These are phyloP conservation scores for Arctostaphylos glauca DNA, from an alignment of 148 eudicot genomes.

Conservation along the genomic window DNA sequence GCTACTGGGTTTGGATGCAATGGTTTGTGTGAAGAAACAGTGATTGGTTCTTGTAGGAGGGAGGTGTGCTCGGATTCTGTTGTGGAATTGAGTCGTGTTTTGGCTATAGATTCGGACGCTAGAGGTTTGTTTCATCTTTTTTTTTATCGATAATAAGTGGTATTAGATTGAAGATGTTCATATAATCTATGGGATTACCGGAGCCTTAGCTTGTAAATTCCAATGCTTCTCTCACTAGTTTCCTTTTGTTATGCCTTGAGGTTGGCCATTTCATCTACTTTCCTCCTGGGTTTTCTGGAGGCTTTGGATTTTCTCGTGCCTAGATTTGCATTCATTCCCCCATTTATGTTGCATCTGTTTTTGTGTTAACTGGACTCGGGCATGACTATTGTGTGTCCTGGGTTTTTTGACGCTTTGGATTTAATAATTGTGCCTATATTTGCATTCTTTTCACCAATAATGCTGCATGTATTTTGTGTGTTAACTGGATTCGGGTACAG, in stretches of 20 bases:
- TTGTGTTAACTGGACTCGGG: not conserved
- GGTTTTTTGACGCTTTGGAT: not conserved
- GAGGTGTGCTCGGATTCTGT: constrained; percentile 53
- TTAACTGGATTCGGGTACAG: not conserved
- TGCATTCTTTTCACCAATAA: not conserved
- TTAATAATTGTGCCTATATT: not conserved
- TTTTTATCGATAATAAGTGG: not conserved
- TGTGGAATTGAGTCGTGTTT: constrained; percentile 24
- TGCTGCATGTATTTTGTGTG: not conserved
- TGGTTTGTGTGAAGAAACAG: constrained; percentile 35
- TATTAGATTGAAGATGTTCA: not conserved
- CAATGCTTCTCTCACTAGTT: constrained; percentile 6
- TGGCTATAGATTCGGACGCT: constrained; percentile 32
- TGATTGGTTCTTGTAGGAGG: constrained; percentile 60
- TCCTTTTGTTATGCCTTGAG: not conserved
- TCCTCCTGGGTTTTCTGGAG: not conserved
- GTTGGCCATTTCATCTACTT: not conserved
- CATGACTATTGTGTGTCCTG: not conserved
- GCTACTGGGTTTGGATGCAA: constrained; percentile 29
- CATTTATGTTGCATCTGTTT: not conserved
- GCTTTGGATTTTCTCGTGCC: not conserved
- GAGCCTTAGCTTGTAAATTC: not conserved
- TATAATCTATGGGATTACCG: not conserved
- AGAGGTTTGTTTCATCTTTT: constrained; percentile 45
- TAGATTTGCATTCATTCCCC: not conserved